These are phyloP conservation scores for Phenoliferia sp. DNA, from an alignment of 1,284 basidiomycete species.

Conservation along the genomic window DNA sequence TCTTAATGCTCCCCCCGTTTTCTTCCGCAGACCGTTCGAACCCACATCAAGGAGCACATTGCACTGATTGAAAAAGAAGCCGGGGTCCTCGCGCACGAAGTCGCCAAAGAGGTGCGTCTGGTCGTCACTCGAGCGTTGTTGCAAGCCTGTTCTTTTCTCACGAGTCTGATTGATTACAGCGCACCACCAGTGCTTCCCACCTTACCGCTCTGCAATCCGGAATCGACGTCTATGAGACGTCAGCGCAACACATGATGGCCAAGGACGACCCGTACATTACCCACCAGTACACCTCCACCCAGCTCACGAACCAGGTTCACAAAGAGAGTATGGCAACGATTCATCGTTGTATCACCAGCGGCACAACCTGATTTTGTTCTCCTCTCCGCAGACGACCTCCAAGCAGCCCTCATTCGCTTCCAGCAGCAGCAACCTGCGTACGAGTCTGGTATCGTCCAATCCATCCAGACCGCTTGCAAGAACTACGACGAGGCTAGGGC, in stretches of 20 bases:
- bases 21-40: conserved; percentile 15
- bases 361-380: neutral
- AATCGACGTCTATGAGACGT: conserved; percentile 31
- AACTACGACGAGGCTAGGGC: conserved; percentile 26
- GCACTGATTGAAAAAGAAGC: conserved; percentile 31
- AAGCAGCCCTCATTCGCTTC: conserved; percentile 32
- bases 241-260: conserved; percentile 27
- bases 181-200: conserved; percentile 6
- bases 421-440: conserved; percentile 31
- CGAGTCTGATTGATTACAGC: neutral
- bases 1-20: too few relatives aligned
- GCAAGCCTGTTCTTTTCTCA: neutral
- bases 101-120: conserved; percentile 29
- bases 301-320: conserved; percentile 34
- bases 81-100: conserved; percentile 22
- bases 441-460: conserved; percentile 27
- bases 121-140: neutral
- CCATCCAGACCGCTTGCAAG: conserved; percentile 23
- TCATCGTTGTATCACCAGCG: too few relatives aligned
- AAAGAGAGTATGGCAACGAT: too few relatives aligned
- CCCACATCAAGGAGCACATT: conserved; percentile 34
- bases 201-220: conserved; percentile 27
- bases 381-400: conserved; percentile 18
- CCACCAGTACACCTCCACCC: conserved; percentile 32
- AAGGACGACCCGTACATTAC: conserved; percentile 36